These are phyloP conservation scores for Aureobasidium subglaciale DNA, from an alignment of 2,329 filamentous ascomycete genomes.

Conservation along the genomic window DNA sequence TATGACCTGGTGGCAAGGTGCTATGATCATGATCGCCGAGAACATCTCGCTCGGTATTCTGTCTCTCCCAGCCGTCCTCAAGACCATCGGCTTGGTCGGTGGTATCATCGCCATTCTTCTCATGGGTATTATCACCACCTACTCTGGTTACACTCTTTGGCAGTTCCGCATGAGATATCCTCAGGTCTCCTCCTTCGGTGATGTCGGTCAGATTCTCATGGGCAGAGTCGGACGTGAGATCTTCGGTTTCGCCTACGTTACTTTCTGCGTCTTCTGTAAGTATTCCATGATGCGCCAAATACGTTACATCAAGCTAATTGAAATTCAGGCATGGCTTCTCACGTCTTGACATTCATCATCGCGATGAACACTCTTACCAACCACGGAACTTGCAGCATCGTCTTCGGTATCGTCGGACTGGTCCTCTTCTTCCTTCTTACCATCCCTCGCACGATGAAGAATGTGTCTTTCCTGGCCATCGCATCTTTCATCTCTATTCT, in stretches of 20 bases:
- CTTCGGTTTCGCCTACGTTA: conserved; percentile 53
- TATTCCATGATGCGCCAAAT: neutral
- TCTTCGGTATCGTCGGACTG: conserved; percentile 55
- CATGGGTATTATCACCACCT: conserved; percentile 51
- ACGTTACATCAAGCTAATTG: neutral
- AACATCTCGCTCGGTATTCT: conserved; percentile 52
- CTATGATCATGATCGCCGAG: conserved; percentile 49
- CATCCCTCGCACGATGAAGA: conserved; percentile 54
- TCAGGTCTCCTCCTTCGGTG: conserved; percentile 52
- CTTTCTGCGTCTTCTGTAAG: conserved; percentile 56
- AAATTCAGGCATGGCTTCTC: conserved; percentile 51
- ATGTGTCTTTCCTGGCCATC: conserved; percentile 57
- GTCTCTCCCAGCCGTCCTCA: conserved; percentile 47
- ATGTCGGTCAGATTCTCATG: conserved; percentile 59
- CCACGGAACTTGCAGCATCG: conserved; percentile 57
- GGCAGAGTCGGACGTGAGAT: conserved; percentile 58
- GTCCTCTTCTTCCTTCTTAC: conserved; percentile 52
- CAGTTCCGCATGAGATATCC: conserved; percentile 53
- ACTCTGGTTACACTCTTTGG: conserved; percentile 54
- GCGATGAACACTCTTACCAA: conserved; percentile 60
- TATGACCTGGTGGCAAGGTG: conserved; percentile 39
- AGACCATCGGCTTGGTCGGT: conserved; percentile 45
- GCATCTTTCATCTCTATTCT: conserved; percentile 56
- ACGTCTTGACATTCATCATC: conserved; percentile 63
- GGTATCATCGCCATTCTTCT: conserved; percentile 48